Base-by-base conservation (phyloP, 2,329 filamentous ascomycete species). In the Phialemonium atrogriseum region DNA sequence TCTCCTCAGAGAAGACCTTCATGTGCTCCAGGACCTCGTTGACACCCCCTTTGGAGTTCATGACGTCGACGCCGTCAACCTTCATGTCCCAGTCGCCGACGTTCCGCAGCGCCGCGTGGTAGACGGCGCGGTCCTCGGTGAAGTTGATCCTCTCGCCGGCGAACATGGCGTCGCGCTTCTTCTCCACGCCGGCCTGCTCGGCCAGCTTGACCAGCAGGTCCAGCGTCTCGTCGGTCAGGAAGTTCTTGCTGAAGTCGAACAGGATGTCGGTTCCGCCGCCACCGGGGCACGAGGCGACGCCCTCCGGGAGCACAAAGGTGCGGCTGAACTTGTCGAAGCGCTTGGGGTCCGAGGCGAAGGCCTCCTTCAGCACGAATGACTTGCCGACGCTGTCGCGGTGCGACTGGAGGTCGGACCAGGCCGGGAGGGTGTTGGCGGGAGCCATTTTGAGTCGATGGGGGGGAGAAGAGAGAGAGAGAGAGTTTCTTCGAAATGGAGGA, bases 231-330 rank as follows among this genome's bases (percentile, higher is more conserved):
- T 94, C 84, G 40, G 83, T 91, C 50, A 96, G 60, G 62, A 98
- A 88, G 76, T 98, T 98, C 78, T 98, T 98, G 69, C 83, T 91
- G 67, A 94, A 98, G 64, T 98, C 91, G 62, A 96, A 98, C 42
- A 98, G 76, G 51, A 93, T 91, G 44, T 95, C 86, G 47, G 77
- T 80, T n/a, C n/a, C n/a, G n/a, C n/a, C n/a, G 51, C 72, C 73
- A 39, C 44, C 42, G 32, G 45, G 37, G 32, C 41, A 44, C 40
- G 52, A 51, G 52, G 93, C 84, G 46, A 83, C 80, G 32, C 73
- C 59, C 61, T 85, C 88, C 18, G 78, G 68, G 62, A 93, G 87
- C 48, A 73, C 67, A 62, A 96, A 94, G 52, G 75, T 85, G 58
- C 80, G 84, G 56, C 79, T 84, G 68, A 94, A 88, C 64, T 91